Conservation (phyloP, 176 grass and related monocot genomes). For the Musa acuminata region DNA sequence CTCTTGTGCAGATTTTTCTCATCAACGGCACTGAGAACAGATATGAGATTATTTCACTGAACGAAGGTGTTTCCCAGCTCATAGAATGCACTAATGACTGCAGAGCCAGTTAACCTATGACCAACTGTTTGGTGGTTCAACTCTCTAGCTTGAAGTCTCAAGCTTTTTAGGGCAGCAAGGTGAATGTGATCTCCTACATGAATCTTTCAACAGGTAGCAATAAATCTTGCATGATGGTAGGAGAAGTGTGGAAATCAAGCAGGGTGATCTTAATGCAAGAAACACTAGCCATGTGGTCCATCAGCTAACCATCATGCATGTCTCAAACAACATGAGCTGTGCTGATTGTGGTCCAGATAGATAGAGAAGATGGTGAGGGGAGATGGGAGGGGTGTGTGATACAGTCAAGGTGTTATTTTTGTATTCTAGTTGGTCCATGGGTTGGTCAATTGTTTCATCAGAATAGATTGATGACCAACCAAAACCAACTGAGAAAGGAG, state of each 20-base stretch:
- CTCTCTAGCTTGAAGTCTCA: neutral
- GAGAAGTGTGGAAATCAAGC: neutral
- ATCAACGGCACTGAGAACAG: no score
- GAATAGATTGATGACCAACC: neutral
- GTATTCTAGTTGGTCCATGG: neutral
- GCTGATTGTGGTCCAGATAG: neutral
- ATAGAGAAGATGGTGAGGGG: neutral
- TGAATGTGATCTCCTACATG: neutral
- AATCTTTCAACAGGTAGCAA: neutral
- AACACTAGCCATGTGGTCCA: neutral
- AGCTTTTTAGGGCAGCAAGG: no score
- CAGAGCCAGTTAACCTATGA: no score
- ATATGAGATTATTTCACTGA: no score
- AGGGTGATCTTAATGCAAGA: neutral
- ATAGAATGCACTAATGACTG: no score
- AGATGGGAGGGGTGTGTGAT: neutral
- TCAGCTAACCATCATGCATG: neutral
- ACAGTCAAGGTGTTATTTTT: neutral
- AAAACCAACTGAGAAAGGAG: neutral
- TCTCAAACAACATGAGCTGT: neutral
- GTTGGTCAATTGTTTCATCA: neutral
- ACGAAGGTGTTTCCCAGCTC: no score
- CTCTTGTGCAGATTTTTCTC: no score
- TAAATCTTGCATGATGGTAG: neutral
- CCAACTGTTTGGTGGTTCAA: no score